Evolutionary conservation across 176 grass and related monocot genomes (phyloP).

Genomic region (Oryza meridionalis): DNA sequence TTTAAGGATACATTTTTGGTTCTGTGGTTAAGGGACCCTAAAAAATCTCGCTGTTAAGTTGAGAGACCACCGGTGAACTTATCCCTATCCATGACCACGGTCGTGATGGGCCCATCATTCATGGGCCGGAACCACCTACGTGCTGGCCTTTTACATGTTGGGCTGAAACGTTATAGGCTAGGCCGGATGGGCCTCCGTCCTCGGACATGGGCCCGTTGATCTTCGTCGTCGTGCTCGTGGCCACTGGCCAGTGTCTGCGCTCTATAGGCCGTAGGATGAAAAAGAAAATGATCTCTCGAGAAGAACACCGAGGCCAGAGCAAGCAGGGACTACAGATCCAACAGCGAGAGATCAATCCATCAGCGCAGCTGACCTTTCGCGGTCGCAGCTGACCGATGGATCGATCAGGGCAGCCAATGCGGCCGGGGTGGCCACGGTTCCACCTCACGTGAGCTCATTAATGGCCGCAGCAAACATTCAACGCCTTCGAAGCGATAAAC

Average conservation of each 20-base stretch:
- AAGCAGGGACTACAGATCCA: neutral
- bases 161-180: neutral
- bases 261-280: too few relatives aligned
- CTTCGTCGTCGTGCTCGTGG: neutral
- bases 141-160: neutral
- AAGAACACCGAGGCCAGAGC: neutral
- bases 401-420: conserved; percentile 1
- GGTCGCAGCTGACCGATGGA: too few relatives aligned
- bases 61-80: too few relatives aligned
- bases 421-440: conserved; percentile 2
- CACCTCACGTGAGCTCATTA: conserved; percentile 55
- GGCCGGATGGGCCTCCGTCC: too few relatives aligned
- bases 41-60: too few relatives aligned
- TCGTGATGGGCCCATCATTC: too few relatives aligned
- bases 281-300: neutral
- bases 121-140: neutral
- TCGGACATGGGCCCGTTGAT: neutral
- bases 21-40: too few relatives aligned
- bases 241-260: neutral
- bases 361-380: too few relatives aligned
- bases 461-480: conserved; percentile 68
- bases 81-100: too few relatives aligned
- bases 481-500: conserved; percentile 69
- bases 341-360: neutral
- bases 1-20: too few relatives aligned